A percentile compares a stretch with the other conserved stretches of the same genome.
phyloP scores from a whole-genome alignment of 768 basidiomycete species.

The Chlorophyllum brunneum region DNA sequence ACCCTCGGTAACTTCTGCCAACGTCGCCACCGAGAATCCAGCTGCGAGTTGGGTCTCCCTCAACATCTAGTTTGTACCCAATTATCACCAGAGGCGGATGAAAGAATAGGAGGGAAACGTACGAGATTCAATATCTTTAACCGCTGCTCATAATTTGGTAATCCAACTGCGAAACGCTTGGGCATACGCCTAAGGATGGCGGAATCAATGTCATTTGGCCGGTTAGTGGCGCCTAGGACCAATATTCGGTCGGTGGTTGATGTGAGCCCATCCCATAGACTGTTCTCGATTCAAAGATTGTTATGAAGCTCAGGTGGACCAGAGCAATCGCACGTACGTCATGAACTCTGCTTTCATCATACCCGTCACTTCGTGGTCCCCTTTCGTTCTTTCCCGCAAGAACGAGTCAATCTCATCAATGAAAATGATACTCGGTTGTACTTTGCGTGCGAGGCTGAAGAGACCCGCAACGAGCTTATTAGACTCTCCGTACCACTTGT shows the following conservation, averaged over 20 bases:
- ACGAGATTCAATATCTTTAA: conserved; percentile 82
- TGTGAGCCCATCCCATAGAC: conserved; percentile 92
- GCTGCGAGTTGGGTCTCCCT: conserved; percentile 67
- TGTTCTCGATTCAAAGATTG: conserved; percentile 22
- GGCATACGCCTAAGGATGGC: conserved; percentile 97
- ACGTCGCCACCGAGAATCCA: conserved; percentile 51
- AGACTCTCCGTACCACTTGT: conserved; percentile 48
- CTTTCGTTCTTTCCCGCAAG: conserved; percentile 78
- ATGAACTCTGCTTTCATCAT: conserved; percentile 99
- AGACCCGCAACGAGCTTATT: conserved; percentile 95
- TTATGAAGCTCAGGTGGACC: no score
- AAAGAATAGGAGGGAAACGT: conserved; percentile 17
- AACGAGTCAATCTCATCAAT: conserved; percentile 99
- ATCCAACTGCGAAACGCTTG: conserved; percentile 83
- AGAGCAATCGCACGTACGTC: conserved; percentile 53
- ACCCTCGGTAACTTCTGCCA: conserved; percentile 71
- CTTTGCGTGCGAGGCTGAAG: conserved; percentile 90
- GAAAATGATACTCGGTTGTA: conserved; percentile 95
- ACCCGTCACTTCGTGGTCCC: conserved; percentile 95
- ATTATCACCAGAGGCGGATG: background rate
- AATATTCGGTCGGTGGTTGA: conserved; percentile 80
- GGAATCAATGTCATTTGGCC: conserved; percentile 87
- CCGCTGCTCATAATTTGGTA: conserved; percentile 78
- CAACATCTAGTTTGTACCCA: conserved; percentile 67
- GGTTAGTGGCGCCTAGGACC: conserved; percentile 92